These are phyloP conservation scores for Ramularia endophylla DNA, from an alignment of 2,329 filamentous ascomycete species.

Conservation along the genomic window DNA sequence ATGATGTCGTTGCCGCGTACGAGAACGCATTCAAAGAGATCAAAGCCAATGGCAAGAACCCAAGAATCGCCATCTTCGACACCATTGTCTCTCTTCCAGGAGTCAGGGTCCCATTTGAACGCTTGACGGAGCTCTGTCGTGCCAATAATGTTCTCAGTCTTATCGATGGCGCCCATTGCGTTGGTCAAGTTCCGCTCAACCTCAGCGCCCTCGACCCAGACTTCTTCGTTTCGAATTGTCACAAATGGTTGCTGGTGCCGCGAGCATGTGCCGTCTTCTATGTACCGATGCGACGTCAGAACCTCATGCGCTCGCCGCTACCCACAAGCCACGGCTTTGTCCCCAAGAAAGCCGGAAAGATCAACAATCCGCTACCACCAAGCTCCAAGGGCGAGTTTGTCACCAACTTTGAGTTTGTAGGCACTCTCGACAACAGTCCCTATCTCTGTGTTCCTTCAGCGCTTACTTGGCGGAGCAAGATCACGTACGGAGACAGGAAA, in stretches of 20 bases:
- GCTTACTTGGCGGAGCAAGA: conserved; percentile 57
- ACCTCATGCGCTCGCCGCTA: conserved; percentile 64
- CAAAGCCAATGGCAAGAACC: conserved; percentile 52
- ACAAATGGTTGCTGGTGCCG: conserved; percentile 85
- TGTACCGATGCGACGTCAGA: conserved; percentile 70
- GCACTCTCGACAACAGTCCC: conserved; percentile 65
- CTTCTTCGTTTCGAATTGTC: conserved; percentile 80
- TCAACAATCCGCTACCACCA: conserved; percentile 37
- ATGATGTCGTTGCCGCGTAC: conserved; percentile 59
- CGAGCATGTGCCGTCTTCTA: conserved; percentile 77
- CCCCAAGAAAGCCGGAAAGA: conserved; percentile 32
- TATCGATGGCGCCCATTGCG: conserved; percentile 77
- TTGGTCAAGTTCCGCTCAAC: conserved; percentile 73
- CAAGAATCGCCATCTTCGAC: conserved; percentile 70
- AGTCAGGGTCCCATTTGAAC: conserved; percentile 71
- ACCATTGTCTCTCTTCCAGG: conserved; percentile 74
- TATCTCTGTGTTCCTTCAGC: conserved; percentile 67
- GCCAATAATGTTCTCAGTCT: conserved; percentile 64
- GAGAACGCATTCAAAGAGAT: conserved; percentile 50
- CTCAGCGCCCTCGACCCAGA: conserved; percentile 64
- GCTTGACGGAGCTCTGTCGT: conserved; percentile 57
- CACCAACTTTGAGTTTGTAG: conserved; percentile 58
- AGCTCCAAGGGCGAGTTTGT: conserved; percentile 56
- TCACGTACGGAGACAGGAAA: conserved; percentile 36
- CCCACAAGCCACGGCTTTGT: conserved; percentile 77